phyloP scores from a whole-genome alignment of 768 basidiomycete genomes.

The Leccinum barrowsii region DNA sequence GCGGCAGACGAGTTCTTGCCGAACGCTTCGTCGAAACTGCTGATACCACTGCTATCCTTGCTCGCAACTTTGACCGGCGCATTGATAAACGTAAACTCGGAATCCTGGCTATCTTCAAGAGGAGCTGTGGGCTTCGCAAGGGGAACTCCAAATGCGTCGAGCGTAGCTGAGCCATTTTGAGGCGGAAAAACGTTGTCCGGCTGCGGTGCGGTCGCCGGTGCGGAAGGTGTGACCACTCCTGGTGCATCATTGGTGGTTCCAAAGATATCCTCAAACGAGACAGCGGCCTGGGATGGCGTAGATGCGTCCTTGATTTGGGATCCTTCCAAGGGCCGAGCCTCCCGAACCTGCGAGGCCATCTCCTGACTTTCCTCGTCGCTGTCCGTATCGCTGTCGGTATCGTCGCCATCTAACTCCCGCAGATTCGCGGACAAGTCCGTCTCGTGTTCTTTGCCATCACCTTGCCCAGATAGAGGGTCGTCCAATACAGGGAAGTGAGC shows the following conservation, averaged over 20 bases:
- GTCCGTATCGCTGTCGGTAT: constrained; percentile 52
- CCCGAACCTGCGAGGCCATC: constrained; percentile 16
- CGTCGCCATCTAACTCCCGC: constrained; percentile 56
- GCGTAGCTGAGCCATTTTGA: constrained; percentile 18
- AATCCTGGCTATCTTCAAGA: constrained; percentile 20
- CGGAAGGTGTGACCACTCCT: constrained; percentile 17
- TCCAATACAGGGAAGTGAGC: constrained; percentile 39
- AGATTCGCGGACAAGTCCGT: constrained; percentile 53
- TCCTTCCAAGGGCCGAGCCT: constrained; percentile 17
- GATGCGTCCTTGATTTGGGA: constrained; percentile 13
- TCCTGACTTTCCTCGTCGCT: constrained; percentile 44
- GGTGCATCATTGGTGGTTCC: constrained; percentile 30
- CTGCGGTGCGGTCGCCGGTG: constrained; percentile 14
- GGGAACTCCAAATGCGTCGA: constrained; percentile 42
- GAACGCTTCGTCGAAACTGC: constrained; percentile 75
- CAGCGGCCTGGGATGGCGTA: constrained; percentile 4
- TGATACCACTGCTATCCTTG: constrained; percentile 33
- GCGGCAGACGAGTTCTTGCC: constrained; percentile 45
- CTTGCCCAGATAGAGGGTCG: constrained; percentile 19
- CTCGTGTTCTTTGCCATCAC: constrained; percentile 34
- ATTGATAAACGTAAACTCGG: constrained; percentile 19
- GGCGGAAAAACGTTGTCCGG: constrained; percentile 14
- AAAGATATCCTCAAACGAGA: constrained; percentile 59
- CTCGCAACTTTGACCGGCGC: constrained; percentile 11
- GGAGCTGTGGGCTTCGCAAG: constrained; percentile 16